Evolutionary conservation across 768 basidiomycete species (phyloP).

Genomic region (Mycena polygramma): DNA sequence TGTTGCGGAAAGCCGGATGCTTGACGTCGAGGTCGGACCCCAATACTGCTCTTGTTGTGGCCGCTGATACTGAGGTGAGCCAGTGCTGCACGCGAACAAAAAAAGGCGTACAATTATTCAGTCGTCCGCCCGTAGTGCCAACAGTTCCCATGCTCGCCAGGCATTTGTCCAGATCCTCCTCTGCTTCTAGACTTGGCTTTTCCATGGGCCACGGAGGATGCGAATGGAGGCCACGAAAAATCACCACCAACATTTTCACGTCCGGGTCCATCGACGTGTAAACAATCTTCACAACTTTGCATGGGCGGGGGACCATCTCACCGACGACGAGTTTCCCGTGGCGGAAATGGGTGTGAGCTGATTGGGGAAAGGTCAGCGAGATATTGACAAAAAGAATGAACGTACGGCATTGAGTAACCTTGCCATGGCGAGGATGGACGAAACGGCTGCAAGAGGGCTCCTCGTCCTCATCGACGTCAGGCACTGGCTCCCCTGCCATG

Average conservation of each 20-base stretch:
- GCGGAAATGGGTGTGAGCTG: conserved; percentile 9
- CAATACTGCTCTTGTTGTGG: not conserved
- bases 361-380: too few relatives aligned
- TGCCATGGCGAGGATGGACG: conserved; percentile 1
- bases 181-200: not conserved
- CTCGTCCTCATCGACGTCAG: not conserved
- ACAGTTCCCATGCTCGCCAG: not conserved
- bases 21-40: not conserved
- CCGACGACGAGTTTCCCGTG: not conserved
- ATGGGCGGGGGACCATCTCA: not conserved
- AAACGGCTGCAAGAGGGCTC: not conserved
- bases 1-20: conserved; percentile 2
- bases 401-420: not conserved
- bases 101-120: conserved; percentile 5
- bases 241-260: not conserved
- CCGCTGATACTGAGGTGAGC: not conserved
- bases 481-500: not conserved
- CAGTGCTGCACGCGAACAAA: not conserved
- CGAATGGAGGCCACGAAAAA: conserved; percentile 2
- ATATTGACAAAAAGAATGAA: not conserved
- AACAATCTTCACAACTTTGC: conserved; percentile 5
- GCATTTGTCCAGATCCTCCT: not conserved
- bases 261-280: conserved; percentile 10
- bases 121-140: not conserved
- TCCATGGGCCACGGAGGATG: conserved; percentile 18